Base-by-base conservation (phyloP, 2,329 filamentous ascomycete genomes). In the Aspergillus candidus region DNA sequence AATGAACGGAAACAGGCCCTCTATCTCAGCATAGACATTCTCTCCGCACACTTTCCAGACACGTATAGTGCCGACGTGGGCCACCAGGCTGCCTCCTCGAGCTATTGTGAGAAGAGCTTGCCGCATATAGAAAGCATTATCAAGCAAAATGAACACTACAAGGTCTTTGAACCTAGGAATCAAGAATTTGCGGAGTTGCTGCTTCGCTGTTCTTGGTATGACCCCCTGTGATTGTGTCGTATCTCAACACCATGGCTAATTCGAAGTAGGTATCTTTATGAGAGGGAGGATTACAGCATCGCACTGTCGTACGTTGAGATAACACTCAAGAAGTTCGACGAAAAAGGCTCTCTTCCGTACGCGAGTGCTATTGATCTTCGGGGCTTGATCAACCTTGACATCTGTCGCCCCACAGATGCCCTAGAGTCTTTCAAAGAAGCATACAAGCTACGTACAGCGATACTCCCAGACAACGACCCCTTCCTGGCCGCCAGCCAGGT, bases 351-450 rank as follows among this genome's bases (percentile, higher is more conserved):
- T 17, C 45, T 53, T 31, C 48, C 50, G 12, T 45, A 47, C 33
- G 46, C 50, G 14, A 53, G 48, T 38, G 48, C 48, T n/a, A 31
- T 49, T 15, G 48, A 53, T 38, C 48, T 53, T 13, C 43, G 32
- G 18, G 50, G 50, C 29, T 35, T 53, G 14, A 49, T 51, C 14
- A 35, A 49, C 31, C 48, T 53, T 32, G 48, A 51, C 27, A 41
- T 53, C 27, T 40, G 41, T 22, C 44, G 13, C n/a, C 50, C 50
- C n/a, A 32, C 12, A 22, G 22, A 32, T 30, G 50, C 50, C 12
- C 41, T 53, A 14, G 17, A 42, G 13, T 35, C 50, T 6, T 51
- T 53, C 31, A 33, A 48, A 37, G 30, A 46, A 31, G 43, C 43
- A 15, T 41, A 46, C 38, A 32, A 40, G 11, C 14, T 45, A n/a